Evolutionary conservation across 257 asterid genomes (phyloP).

Genomic region (Gentiana macrophylla): DNA sequence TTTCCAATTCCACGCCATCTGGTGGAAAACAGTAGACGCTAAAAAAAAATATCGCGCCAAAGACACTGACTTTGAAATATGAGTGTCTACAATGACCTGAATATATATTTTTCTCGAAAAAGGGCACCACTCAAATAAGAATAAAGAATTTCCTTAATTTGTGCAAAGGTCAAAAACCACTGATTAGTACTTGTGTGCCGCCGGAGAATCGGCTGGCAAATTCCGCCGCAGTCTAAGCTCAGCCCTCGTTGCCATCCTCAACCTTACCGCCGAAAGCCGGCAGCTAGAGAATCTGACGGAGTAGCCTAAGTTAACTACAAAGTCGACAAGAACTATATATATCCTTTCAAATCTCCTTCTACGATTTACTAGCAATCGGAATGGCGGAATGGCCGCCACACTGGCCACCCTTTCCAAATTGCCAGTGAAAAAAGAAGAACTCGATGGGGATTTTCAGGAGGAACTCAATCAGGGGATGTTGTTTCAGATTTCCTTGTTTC

Average conservation of each 20-base stretch:
- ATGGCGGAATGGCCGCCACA: conserved; percentile 17
- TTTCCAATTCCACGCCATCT: too few relatives aligned
- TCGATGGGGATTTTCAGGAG: conserved; percentile 26
- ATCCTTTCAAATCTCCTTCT: conserved; percentile 25
- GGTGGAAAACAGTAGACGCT: too few relatives aligned
- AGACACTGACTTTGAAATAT: too few relatives aligned
- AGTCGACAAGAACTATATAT: conserved; percentile 9
- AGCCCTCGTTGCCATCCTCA: neutral
- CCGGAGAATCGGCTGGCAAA: conserved; percentile 1
- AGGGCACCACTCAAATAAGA: too few relatives aligned
- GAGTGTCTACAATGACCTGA: too few relatives aligned
- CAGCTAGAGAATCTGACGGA: conserved; percentile 6
- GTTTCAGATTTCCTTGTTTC: conserved; percentile 51
- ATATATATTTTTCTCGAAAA: too few relatives aligned
- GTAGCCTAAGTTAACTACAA: neutral
- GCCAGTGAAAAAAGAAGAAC: conserved; percentile 12
- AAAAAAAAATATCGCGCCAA: too few relatives aligned
- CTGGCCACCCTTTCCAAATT: conserved; percentile 28
- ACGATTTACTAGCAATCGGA: conserved; percentile 21
- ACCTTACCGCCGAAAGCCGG: neutral
- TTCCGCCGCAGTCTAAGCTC: conserved; percentile 12
- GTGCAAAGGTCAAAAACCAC: neutral
- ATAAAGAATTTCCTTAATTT: too few relatives aligned
- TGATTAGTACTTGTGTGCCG: neutral
- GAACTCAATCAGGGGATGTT: conserved; percentile 52